Conservation (phyloP, 305 asterid genomes). For the Fraxinus floribunda region DNA sequence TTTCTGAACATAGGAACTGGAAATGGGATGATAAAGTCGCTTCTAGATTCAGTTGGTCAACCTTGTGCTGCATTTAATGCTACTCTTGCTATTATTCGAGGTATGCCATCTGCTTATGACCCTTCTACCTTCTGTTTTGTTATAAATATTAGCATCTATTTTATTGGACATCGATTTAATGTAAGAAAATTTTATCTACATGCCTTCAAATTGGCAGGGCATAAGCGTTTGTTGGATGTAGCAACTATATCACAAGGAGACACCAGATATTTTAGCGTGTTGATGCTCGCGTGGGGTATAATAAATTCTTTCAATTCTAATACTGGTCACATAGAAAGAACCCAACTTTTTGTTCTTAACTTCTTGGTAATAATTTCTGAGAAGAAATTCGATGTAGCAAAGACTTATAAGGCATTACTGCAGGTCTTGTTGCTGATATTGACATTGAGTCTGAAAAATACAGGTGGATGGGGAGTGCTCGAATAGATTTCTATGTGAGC, state of each 20-base stretch:
- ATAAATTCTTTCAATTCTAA: constrained; percentile 16
- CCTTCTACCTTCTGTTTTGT: neutral
- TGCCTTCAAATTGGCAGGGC: constrained; percentile 54
- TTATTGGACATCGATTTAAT: neutral
- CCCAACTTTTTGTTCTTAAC: constrained; percentile 14
- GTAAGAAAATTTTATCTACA: constrained; percentile 8
- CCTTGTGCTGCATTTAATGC: constrained; percentile 83
- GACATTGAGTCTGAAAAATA: constrained; percentile 96
- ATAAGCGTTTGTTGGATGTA: constrained; percentile 73
- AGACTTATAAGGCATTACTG: constrained; percentile 16
- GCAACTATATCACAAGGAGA: constrained; percentile 76
- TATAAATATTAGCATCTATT: neutral
- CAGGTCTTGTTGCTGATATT: constrained; percentile 95
- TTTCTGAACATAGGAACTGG: constrained; percentile 69
- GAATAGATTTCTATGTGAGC: constrained; percentile 91
- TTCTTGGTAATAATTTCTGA: constrained; percentile 17
- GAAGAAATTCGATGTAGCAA: constrained; percentile 20
- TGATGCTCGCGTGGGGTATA: constrained; percentile 99
- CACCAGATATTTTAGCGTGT: constrained; percentile 60
- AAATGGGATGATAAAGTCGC: constrained; percentile 92
- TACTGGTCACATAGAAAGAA: constrained; percentile 2
- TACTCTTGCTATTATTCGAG: constrained; percentile 70
- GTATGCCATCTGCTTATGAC: constrained; percentile 33
- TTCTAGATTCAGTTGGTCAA: constrained; percentile 74
- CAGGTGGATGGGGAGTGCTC: constrained; percentile 99